Conservation (phyloP, 768 basidiomycete species). For the Tylopilus intermedius region DNA sequence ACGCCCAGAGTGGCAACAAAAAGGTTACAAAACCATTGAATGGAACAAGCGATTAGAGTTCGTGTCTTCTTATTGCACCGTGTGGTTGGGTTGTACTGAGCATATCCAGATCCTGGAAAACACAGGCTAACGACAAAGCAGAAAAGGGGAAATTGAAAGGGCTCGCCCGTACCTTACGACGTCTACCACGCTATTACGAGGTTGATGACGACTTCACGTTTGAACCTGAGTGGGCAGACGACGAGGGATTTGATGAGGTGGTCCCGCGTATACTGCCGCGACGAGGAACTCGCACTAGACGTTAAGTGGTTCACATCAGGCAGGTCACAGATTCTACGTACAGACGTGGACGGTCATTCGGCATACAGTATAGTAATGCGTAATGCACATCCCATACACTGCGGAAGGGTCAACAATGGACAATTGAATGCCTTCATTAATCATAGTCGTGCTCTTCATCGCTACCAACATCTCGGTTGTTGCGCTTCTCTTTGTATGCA, state of each 20-base stretch:
- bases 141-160: slow-evolving; percentile 19
- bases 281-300: slow-evolving; percentile 17
- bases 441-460: slow-evolving; percentile 27
- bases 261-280: slow-evolving; percentile 6
- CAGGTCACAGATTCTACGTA: neutral
- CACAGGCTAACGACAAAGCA: slow-evolving; percentile 8
- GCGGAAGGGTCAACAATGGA: neutral
- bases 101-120: slow-evolving; percentile 29
- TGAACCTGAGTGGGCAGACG: slow-evolving; percentile 1
- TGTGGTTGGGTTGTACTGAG: neutral
- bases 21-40: slow-evolving; percentile 44
- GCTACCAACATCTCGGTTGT: slow-evolving; percentile 15
- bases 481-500: slow-evolving; percentile 16
- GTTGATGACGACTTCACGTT: slow-evolving; percentile 7
- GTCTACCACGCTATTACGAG: slow-evolving; percentile 11
- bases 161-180: slow-evolving; percentile 7
- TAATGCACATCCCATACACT: neutral
- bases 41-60: slow-evolving; percentile 55
- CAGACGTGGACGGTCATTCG: neutral
- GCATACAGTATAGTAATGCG: neutral
- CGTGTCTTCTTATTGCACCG: slow-evolving; percentile 19
- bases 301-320: slow-evolving; percentile 1
- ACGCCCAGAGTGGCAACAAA: slow-evolving; percentile 47
- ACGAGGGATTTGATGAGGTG: slow-evolving; percentile 4
- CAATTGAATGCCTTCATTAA: slow-evolving; percentile 5